phyloP scores from a whole-genome alignment of 2,329 filamentous ascomycete species.

The Beauveria varroae region DNA sequence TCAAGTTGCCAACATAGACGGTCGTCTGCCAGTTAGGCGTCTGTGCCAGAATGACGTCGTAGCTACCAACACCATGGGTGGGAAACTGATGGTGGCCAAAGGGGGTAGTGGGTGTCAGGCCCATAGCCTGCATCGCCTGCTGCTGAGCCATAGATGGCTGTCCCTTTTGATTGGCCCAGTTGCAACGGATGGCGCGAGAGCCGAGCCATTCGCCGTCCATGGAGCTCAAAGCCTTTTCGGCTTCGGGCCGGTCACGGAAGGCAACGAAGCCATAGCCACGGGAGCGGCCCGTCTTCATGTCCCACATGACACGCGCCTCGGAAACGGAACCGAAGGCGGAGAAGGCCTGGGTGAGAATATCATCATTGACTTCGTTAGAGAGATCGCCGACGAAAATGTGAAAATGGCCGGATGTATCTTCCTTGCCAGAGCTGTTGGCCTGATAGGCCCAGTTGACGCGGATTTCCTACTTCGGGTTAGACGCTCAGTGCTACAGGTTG shows the following conservation, averaged over 20 bases:
- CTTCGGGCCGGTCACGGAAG: conserved; percentile 87
- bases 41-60: conserved; percentile 92
- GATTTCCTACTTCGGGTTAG: conserved; percentile 64
- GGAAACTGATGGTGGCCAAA: conserved; percentile 98
- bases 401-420: conserved; percentile 97
- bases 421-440: conserved; percentile 87
- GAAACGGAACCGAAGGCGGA: conserved; percentile 93
- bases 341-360: conserved; percentile 87
- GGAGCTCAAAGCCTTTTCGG: conserved; percentile 89
- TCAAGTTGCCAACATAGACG: conserved; percentile 95
- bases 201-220: conserved; percentile 99
- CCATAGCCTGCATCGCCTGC: conserved; percentile 94
- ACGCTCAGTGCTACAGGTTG: not conserved
- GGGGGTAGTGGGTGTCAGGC: conserved; percentile 93
- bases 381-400: conserved; percentile 98
- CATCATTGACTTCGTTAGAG: conserved; percentile 98
- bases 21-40: conserved; percentile 98
- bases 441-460: conserved; percentile 99
- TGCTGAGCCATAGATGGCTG: conserved; percentile 98
- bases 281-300: conserved; percentile 98
- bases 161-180: conserved; percentile 99
- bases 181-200: conserved; percentile 95
- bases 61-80: conserved; percentile 92
- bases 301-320: conserved; percentile 99
- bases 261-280: conserved; percentile 97